Conservation (phyloP, 2,329 filamentous ascomycete genomes). For the Aureobasidium sp. region DNA sequence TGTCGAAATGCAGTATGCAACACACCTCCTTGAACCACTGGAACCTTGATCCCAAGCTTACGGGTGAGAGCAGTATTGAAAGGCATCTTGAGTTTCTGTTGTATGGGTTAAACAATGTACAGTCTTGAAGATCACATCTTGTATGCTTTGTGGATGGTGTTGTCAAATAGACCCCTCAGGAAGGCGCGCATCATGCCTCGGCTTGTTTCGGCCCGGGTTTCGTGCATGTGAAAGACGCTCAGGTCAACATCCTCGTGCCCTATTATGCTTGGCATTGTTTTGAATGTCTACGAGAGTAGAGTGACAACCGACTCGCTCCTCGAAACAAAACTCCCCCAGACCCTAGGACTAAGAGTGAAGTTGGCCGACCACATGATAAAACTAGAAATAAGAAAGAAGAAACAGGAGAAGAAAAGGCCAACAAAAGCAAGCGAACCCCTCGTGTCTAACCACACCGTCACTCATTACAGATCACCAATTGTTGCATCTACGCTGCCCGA, state of each 20-base stretch:
- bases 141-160: not conserved
- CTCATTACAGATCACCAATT: constrained; percentile 16
- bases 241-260: not conserved
- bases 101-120: not conserved
- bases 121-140: not conserved
- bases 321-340: too few relatives aligned
- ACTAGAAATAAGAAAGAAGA: not conserved
- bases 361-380: too few relatives aligned
- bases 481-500: constrained; percentile 19
- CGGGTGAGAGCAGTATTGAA: constrained; percentile 57
- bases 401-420: not conserved
- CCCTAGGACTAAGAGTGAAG: too few relatives aligned
- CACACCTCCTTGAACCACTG: constrained; percentile 67
- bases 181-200: not conserved
- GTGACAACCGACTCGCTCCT: not conserved
- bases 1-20: not conserved
- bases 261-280: not conserved
- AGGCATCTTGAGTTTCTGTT: constrained; percentile 38
- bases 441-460: too few relatives aligned
- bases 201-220: not conserved
- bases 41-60: constrained; percentile 55
- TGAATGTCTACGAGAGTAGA: not conserved
- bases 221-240: not conserved
- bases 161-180: not conserved
- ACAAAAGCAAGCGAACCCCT: not conserved